Evolutionary conservation across 192 early-diverging fungal species (phyloP).

Genomic region (Pecoramyces ruminantium): DNA sequence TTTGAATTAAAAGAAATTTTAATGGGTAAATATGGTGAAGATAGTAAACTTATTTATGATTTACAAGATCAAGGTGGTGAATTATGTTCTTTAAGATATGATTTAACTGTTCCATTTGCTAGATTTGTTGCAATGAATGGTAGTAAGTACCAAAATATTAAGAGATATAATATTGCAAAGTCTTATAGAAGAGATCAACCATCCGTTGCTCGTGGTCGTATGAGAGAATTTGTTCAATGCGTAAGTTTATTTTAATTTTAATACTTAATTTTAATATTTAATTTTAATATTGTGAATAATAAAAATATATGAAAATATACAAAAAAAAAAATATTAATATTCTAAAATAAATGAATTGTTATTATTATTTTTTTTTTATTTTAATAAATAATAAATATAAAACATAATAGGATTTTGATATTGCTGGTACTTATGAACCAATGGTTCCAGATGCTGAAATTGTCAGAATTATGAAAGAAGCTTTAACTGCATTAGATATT

Average conservation of each 20-base stretch:
- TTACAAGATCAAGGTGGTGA: constrained; percentile 94
- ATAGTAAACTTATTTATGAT: constrained; percentile 97
- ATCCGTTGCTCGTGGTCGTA: constrained; percentile 93
- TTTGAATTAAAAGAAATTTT: constrained; percentile 96
- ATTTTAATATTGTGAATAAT: no score
- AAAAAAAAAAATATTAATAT: no score
- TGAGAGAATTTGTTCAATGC: constrained; percentile 98
- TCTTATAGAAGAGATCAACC: constrained; percentile 97
- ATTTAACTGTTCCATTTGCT: constrained; percentile 95
- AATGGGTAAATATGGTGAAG: constrained; percentile 93
- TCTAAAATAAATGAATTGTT: no score
- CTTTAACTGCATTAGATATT: constrained; percentile 61
- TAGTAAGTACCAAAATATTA: constrained; percentile 65
- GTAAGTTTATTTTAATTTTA: no score
- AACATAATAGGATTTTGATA: constrained; percentile 95
- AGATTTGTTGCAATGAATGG: constrained; percentile 86
- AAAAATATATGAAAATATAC: no score
- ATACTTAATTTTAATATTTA: no score
- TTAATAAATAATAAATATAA: no score
- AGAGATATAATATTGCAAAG: constrained; percentile 95
- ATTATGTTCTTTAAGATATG: constrained; percentile 85
- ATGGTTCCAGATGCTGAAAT: constrained; percentile 97
- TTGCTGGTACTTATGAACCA: constrained; percentile 81
- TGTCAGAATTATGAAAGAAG: constrained; percentile 62
- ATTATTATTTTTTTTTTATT: no score